These are phyloP conservation scores for Fraxinus sp. DNA, from an alignment of 305 asterid genomes.

Conservation along the genomic window DNA sequence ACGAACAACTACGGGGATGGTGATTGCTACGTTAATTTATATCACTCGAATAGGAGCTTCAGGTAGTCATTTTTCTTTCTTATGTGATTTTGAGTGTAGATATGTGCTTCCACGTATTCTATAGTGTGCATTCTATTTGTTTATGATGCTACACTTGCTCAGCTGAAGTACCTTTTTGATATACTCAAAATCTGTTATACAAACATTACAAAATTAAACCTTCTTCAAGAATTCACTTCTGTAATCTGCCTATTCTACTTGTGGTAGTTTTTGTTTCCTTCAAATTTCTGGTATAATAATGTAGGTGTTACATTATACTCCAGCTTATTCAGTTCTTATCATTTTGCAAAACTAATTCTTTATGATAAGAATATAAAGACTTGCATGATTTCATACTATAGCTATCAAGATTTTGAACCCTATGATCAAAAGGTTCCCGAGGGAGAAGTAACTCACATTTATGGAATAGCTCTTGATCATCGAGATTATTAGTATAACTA, in stretches of 20 bases:
- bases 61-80: conserved; percentile 51
- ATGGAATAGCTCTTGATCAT: neutral
- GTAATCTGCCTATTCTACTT: conserved; percentile 4
- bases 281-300: neutral
- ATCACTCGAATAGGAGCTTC: conserved; percentile 92
- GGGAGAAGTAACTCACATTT: neutral
- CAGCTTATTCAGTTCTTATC: neutral
- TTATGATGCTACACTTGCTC: conserved; percentile 18
- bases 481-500: neutral
- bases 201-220: neutral
- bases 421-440: neutral
- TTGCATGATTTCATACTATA: neutral
- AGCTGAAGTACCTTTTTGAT: conserved; percentile 11
- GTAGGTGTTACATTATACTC: neutral
- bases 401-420: neutral
- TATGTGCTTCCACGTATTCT: conserved; percentile 20
- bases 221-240: neutral
- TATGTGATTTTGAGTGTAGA: neutral
- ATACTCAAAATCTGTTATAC: conserved; percentile 1
- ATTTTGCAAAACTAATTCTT: neutral
- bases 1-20: conserved; percentile 98
- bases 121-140: conserved; percentile 16
- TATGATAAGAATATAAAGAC: neutral
- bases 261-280: neutral
- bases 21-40: conserved; percentile 86